Percentiles rank a stretch among this genome's conserved stretches.
These are phyloP conservation scores for Penicillium simplicissimum DNA, from an alignment of 495 filamentous ascomycete genomes.

Conservation along the genomic window DNA sequence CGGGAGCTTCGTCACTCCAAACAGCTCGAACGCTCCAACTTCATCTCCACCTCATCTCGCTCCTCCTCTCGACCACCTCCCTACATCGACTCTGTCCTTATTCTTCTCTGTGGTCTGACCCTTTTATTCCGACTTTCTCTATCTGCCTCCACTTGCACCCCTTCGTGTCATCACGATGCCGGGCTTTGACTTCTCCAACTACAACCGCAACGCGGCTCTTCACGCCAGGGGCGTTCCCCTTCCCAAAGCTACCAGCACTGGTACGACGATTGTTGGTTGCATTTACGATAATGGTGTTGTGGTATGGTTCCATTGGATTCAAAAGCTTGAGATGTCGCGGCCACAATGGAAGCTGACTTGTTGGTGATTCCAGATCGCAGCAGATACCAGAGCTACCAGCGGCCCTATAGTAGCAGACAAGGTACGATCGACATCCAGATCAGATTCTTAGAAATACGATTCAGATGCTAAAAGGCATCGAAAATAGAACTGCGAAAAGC, in stretches of 20 bases:
- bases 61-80: constrained; percentile 18
- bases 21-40: constrained; percentile 20
- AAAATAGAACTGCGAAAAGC: constrained; percentile 92
- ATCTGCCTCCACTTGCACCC: constrained; percentile 8
- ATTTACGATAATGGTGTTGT: constrained; percentile 96
- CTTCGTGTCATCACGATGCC: constrained; percentile 65
- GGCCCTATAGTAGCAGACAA: constrained; percentile 99
- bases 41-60: constrained; percentile 19
- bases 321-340: background rate
- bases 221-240: constrained; percentile 90
- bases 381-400: constrained; percentile 96
- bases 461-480: background rate
- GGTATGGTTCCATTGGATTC: constrained; percentile 49
- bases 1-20: constrained; percentile 50
- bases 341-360: constrained; percentile 18
- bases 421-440: constrained; percentile 40
- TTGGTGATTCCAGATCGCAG: constrained; percentile 68
- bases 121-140: background rate
- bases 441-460: background rate
- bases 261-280: constrained; percentile 98
- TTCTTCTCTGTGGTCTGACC: background rate
- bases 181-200: constrained; percentile 99
- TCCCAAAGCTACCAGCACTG: constrained; percentile 97
- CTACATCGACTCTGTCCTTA: constrained; percentile 10
- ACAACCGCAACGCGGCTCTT: constrained; percentile 95